Evolutionary conservation across 2,329 filamentous ascomycete genomes (phyloP).

Genomic region (Hypoxylon sp.): DNA sequence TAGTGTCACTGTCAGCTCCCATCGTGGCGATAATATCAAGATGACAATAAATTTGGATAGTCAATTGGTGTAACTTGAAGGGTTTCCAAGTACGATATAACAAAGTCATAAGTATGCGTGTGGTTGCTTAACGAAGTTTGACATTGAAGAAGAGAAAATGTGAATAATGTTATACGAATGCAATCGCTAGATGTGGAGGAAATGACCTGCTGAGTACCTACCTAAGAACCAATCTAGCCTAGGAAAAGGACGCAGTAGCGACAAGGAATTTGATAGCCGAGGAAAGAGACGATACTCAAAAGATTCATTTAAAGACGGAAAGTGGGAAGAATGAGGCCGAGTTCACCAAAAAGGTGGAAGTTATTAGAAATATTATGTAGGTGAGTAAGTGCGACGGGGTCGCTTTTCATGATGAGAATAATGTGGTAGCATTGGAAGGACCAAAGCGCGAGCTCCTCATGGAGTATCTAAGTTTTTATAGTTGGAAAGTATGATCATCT

Average conservation of each 20-base stretch:
- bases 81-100: conserved; percentile 2
- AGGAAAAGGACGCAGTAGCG: not conserved
- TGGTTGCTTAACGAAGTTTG: not conserved
- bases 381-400: conserved; percentile 14
- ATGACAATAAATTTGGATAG: conserved; percentile 8
- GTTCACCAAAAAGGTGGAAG: conserved; percentile 1
- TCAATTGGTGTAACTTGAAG: not conserved
- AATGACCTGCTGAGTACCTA: conserved; percentile 13
- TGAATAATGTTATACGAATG: not conserved
- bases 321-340: conserved; percentile 6
- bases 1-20: conserved; percentile 43
- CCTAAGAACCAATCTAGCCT: not conserved
- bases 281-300: not conserved
- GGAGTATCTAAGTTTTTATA: conserved; percentile 12
- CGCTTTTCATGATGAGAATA: conserved; percentile 22
- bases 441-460: conserved; percentile 10
- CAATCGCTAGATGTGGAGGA: not conserved
- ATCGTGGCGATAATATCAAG: conserved; percentile 24
- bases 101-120: not conserved
- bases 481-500: conserved; percentile 18
- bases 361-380: conserved; percentile 3
- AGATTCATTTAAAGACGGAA: conserved; percentile 6
- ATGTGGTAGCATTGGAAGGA: conserved; percentile 14
- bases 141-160: not conserved
- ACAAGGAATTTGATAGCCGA: not conserved